Evolutionary conservation across 2,329 filamentous ascomycete species (phyloP), one percentile per base, ranked within the genome.

Genomic region (Colletotrichum lindemuthianum): DNA sequence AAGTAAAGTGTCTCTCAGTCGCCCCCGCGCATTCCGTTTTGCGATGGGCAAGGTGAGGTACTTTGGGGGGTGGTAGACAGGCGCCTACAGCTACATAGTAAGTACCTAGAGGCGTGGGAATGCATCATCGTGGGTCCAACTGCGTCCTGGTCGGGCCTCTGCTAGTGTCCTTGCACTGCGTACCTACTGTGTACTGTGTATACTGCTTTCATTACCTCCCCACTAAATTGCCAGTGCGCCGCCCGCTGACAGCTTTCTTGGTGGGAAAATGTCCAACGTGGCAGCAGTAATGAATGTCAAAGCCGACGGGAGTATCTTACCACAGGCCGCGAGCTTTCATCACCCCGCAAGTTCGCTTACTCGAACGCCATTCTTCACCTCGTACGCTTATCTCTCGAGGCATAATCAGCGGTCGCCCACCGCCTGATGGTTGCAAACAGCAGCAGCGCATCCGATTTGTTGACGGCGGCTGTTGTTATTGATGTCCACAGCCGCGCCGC

Each of bases 91-190:
- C n/a, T n/a, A n/a, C n/a, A n/a, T n/a, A 32, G 12, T 45, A n/a
- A 16, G 40, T 47, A 57, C 63, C 58, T 65, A 48, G 63, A 65
- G 63, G 63, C 58, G 63, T 65, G 63, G 47, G 51, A 63, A 65
- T 50, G 47, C 55, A 36, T 58, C 37, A 13, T 39, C 10, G 9
- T 16, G 6, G 13, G 40, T 12, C 24, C 37, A 13, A 16, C 55
- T 50, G 39, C 34, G 45, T 43, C 55, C 45, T 44, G 55, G 39
- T 44, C 37, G 24, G 24, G 24, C 24, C 24, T 24, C 24, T 24
- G 24, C 24, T 24, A 24, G 24, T 24, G 3, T 24, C 24, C 24
- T 24, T 24, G 24, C 24, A 24, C 24, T 24, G 24, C n/a, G n/a
- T n/a, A n/a, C n/a, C n/a, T n/a, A n/a, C n/a, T n/a, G n/a, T n/a